Conservation (phyloP, 768 basidiomycete species). For the Macrocybe gigantea region DNA sequence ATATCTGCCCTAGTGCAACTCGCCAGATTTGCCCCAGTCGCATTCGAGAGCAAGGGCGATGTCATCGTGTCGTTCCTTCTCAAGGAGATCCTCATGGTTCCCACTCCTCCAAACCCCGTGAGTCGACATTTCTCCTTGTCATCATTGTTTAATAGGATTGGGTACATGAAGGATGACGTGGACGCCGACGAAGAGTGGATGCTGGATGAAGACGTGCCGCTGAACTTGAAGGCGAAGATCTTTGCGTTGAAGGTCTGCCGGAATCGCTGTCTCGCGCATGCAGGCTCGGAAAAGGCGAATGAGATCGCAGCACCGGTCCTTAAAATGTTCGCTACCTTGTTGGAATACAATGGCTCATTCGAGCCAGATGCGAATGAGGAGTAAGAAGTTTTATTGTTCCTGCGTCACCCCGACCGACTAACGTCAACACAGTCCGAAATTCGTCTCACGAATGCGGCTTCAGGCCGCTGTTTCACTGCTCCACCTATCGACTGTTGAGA, state of each 20-base stretch:
- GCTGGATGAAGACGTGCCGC: conserved; percentile 55
- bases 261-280: conserved; percentile 73
- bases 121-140: conserved; percentile 13
- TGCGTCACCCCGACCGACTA: conserved; percentile 1
- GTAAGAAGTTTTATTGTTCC: conserved; percentile 22
- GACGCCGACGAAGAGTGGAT: conserved; percentile 72
- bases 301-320: conserved; percentile 72
- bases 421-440: conserved; percentile 39
- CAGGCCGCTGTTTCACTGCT: conserved; percentile 78
- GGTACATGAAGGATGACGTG: conserved; percentile 46
- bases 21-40: conserved; percentile 57
- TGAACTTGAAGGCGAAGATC: conserved; percentile 63
- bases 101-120: conserved; percentile 40
- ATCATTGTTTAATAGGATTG: conserved; percentile 2
- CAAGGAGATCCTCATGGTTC: conserved; percentile 63
- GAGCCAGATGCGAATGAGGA: conserved; percentile 38
- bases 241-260: conserved; percentile 76
- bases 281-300: conserved; percentile 46
- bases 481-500: conserved; percentile 60
- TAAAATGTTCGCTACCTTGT: conserved; percentile 67
- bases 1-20: conserved; percentile 72
- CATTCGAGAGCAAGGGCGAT: conserved; percentile 77
- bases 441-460: conserved; percentile 74
- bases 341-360: conserved; percentile 65
- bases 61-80: conserved; percentile 66